Percentiles rank a stretch among this genome's conserved stretches.
phyloP scores from a whole-genome alignment of 192 early-diverging fungal species.

The Podila epicladia region DNA sequence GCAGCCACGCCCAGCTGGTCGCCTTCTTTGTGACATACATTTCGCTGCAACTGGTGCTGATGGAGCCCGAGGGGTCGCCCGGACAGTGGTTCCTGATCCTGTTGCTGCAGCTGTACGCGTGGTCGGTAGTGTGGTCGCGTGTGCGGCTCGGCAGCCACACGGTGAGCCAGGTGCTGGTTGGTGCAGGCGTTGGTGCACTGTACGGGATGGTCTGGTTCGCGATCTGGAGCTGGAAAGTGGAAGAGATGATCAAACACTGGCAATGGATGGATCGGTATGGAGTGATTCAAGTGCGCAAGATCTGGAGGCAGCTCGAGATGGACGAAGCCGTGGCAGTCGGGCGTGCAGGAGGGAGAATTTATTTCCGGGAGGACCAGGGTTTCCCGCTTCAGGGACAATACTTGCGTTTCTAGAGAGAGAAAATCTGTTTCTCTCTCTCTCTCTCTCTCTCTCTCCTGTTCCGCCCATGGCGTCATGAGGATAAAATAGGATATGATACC shows the following conservation, averaged over 20 bases:
- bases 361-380: conserved; percentile 22
- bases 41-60: conserved; percentile 45
- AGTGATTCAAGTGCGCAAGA: conserved; percentile 47
- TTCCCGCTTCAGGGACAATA: conserved; percentile 21
- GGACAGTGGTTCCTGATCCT: conserved; percentile 53
- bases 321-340: conserved; percentile 35
- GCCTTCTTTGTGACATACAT: conserved; percentile 71
- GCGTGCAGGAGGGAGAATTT: conserved; percentile 36
- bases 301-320: conserved; percentile 48
- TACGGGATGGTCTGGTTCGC: conserved; percentile 50
- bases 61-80: conserved; percentile 40
- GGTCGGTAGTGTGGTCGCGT: conserved; percentile 55
- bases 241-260: conserved; percentile 52
- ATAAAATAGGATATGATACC: too few relatives aligned
- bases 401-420: conserved; percentile 8
- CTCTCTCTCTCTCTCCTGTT: not conserved
- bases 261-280: conserved; percentile 52
- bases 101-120: conserved; percentile 42
- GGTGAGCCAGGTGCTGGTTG: conserved; percentile 49
- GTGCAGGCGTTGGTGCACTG: conserved; percentile 32
- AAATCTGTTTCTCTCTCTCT: not conserved
- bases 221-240: conserved; percentile 48
- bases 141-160: conserved; percentile 49
- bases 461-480: too few relatives aligned
- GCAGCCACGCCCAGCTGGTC: conserved; percentile 74